Base-by-base conservation (phyloP, 257 asterid genomes). In the Solanum pennellii region DNA sequence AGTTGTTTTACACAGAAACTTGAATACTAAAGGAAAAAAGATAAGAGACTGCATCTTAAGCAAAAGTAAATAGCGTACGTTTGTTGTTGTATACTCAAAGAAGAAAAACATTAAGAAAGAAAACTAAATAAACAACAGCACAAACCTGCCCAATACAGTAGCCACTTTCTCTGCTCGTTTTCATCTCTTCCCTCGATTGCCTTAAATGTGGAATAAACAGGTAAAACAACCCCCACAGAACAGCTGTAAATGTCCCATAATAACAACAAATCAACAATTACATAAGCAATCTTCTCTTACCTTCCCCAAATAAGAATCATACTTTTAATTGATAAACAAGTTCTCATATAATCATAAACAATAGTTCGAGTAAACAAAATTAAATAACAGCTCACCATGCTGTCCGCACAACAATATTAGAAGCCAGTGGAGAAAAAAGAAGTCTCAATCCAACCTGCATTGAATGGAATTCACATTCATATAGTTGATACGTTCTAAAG, bases 91-190 rank as follows among this genome's bases (percentile, higher is more conserved):
- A 25, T 47, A n/a, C 72, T 35, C 80, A 49, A 71, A n/a, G 37
- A 56, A 42, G 21, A 86, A 25, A 74, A 2, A 25, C 35, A 80
- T 13, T 69, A 66, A 29, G 56, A 47, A 3, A 13, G 23, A 7
- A 41, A 29, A 80, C 65, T 52, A 20, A 52, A 65, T 39, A 31
- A 71, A 82, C 45, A 86, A 45, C 86, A 72, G 29, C 72, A 90
- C 95, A 86, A 83, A 97, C 99, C 99, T 89, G 99, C 98, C 99
- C 99, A 97, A 86, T 97, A 97, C 60, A 93, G 23, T 85, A 97
- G 98, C 99, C 98, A 96, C 88, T 95, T 97, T 59, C 92, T 93
- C 86, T 95, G 96, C 76, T 95, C 96, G 49, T 94, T 91, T 89
- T 92, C 91, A 89, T 93, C 92, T 86, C 89, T 94, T 41, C 93